These are phyloP conservation scores for Tuctoria greenei DNA, from an alignment of 176 grass and related monocot species.

Conservation along the genomic window DNA sequence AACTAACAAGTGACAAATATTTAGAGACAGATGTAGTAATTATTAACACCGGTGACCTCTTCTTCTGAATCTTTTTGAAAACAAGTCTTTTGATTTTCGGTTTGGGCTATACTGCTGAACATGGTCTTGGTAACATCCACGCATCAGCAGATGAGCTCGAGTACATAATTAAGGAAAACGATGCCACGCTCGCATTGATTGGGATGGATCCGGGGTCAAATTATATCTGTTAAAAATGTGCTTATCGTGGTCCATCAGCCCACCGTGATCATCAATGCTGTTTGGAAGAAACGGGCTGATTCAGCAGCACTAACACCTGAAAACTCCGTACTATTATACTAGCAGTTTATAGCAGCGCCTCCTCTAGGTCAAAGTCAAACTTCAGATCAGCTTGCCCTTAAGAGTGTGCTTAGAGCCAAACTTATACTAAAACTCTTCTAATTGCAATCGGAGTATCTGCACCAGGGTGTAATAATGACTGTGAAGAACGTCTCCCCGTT, in stretches of 20 bases:
- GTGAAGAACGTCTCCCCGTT: conserved; percentile 31
- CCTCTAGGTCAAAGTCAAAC: conserved; percentile 44
- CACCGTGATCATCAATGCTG: conserved; percentile 12
- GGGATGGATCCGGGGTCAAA: conserved; percentile 17
- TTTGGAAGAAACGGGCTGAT: conserved; percentile 19
- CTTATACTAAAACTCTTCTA: conserved; percentile 13
- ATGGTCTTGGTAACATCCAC: not conserved
- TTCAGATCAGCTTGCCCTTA: conserved; percentile 41
- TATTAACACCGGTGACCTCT: not conserved
- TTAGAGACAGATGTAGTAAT: too few species aligned
- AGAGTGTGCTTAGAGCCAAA: conserved; percentile 29
- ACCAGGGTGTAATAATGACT: conserved; percentile 29
- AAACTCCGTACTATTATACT: conserved; percentile 28
- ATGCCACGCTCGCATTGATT: not conserved
- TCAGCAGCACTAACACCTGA: conserved; percentile 40
- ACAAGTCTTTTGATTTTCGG: not conserved
- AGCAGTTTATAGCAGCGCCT: not conserved
- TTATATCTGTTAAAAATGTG: not conserved
- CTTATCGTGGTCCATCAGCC: conserved; percentile 23
- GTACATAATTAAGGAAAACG: not conserved
- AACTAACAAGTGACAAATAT: too few species aligned
- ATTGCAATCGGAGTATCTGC: conserved; percentile 8
- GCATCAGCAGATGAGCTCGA: not conserved
- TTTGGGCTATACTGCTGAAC: not conserved
- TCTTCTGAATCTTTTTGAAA: conserved; percentile 28